phyloP scores from a whole-genome alignment of 441 rosid genomes.

The Hura crepitans region DNA sequence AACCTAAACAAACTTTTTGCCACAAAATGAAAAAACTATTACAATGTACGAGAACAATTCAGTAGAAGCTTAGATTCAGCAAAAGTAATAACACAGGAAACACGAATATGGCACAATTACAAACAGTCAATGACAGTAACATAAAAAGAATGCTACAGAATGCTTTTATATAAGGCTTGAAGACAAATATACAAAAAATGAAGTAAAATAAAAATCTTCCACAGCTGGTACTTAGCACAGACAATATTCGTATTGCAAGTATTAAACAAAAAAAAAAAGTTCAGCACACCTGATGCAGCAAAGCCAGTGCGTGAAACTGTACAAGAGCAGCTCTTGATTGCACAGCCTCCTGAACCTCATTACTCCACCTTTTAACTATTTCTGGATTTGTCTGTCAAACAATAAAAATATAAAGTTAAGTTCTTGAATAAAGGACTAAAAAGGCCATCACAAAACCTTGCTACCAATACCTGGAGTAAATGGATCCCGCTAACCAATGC shows the following conservation, averaged over 20 bases:
- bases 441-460: background rate
- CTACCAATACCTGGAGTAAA: constrained; percentile 65
- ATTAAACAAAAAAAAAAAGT: constrained; percentile 4
- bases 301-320: constrained; percentile 93
- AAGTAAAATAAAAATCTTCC: background rate
- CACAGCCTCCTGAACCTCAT: constrained; percentile 98
- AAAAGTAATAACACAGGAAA: background rate
- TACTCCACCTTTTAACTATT: constrained; percentile 98
- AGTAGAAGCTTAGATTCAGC: background rate
- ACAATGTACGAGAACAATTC: background rate
- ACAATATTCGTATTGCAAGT: background rate
- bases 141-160: background rate
- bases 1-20: background rate
- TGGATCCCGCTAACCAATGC: constrained; percentile 98
- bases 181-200: background rate
- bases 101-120: background rate
- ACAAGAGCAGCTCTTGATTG: constrained; percentile 96
- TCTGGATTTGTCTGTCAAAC: constrained; percentile 81
- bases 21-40: background rate
- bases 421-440: background rate
- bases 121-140: background rate
- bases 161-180: background rate
- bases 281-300: constrained; percentile 75
- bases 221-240: background rate
- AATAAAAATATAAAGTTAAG: constrained; percentile 13